Conservation (phyloP, 208 protist species). For the Angomonas desouzai region DNA sequence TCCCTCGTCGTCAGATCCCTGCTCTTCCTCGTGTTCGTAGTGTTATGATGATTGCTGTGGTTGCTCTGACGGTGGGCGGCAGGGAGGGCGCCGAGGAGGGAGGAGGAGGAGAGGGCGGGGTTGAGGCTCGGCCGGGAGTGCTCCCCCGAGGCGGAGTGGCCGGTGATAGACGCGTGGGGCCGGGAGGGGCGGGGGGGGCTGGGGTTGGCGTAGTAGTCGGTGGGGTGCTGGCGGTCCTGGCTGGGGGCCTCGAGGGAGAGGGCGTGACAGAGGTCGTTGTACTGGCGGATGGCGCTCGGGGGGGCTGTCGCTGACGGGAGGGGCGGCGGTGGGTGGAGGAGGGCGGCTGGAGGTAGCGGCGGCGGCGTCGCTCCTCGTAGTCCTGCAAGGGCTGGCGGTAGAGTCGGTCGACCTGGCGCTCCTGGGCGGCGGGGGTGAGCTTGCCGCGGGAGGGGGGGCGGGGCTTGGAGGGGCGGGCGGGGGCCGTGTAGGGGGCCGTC, state of each 20-base stretch:
- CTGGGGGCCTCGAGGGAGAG: neutral
- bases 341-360: neutral
- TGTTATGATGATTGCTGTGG: neutral
- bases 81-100: neutral
- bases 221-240: neutral
- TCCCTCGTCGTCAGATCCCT: neutral
- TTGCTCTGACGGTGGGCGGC: neutral
- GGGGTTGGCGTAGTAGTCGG: too few relatives aligned
- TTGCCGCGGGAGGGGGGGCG: neutral
- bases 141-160: neutral
- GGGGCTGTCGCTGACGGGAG: neutral
- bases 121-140: neutral
- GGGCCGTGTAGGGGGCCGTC: neutral
- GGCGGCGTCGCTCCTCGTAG: neutral
- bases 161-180: neutral
- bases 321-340: neutral
- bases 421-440: neutral
- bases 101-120: neutral
- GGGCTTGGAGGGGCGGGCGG: neutral
- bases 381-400: slow-evolving; percentile 2
- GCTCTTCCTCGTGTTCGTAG: neutral
- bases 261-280: neutral
- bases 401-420: neutral
- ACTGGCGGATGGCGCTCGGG: neutral
- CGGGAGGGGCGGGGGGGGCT: neutral